These are phyloP conservation scores for Auricularia cornea DNA, from an alignment of 768 basidiomycete genomes.

Conservation along the genomic window DNA sequence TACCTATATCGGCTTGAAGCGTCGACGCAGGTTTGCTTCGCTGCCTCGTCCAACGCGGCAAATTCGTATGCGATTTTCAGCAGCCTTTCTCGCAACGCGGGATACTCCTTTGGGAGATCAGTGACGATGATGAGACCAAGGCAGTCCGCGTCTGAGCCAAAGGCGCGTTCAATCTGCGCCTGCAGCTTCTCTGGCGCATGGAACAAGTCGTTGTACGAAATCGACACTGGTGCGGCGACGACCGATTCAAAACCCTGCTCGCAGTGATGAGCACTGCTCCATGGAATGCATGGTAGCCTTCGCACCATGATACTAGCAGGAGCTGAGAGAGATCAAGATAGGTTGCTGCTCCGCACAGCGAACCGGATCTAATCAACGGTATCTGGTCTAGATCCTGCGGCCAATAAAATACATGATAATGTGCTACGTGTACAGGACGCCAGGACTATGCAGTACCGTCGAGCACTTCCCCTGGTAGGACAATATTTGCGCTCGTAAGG, in stretches of 20 bases:
- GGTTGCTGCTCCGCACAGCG: neutral
- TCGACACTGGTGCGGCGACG: constrained; percentile 44
- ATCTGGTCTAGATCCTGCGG: neutral
- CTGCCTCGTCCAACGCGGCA: constrained; percentile 54
- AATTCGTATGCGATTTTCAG: constrained; percentile 71
- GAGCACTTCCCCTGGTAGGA: neutral
- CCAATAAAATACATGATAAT: neutral
- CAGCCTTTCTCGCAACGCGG: constrained; percentile 54
- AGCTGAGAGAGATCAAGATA: neutral
- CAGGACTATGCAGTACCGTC: neutral
- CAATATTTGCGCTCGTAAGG: constrained; percentile 22
- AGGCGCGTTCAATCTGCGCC: constrained; percentile 60
- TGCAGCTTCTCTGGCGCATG: constrained; percentile 45
- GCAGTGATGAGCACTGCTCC: neutral
- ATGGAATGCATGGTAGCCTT: neutral
- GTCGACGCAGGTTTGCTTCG: constrained; percentile 70
- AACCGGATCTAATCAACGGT: neutral
- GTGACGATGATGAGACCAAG: constrained; percentile 76
- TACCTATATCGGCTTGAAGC: constrained; percentile 68
- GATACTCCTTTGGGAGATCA: constrained; percentile 68
- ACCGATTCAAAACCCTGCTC: constrained; percentile 10
- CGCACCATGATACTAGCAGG: neutral
- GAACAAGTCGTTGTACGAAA: constrained; percentile 54
- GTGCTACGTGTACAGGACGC: neutral
- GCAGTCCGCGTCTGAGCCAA: constrained; percentile 68